These are phyloP conservation scores for Primulina eburnea DNA, from an alignment of 257 asterid genomes.

Conservation along the genomic window DNA sequence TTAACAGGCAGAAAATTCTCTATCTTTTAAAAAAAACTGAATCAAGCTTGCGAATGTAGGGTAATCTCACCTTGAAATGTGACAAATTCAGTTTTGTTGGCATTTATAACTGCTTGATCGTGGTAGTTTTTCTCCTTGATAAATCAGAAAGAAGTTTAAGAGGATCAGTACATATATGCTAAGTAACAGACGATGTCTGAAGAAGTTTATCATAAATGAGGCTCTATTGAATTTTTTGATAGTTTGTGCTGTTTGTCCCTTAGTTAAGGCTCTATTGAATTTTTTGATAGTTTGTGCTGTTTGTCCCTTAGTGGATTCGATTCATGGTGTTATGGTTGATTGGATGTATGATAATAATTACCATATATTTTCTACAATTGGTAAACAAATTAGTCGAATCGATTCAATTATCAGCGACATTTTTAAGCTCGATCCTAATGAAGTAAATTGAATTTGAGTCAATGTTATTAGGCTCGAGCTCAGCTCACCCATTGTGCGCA, in stretches of 20 bases:
- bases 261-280: background rate
- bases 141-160: constrained; percentile 7
- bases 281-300: background rate
- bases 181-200: too few species aligned
- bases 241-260: background rate
- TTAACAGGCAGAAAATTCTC: background rate
- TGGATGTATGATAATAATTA: background rate
- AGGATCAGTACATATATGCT: background rate
- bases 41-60: constrained; percentile 4
- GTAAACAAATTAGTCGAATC: too few species aligned
- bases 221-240: background rate
- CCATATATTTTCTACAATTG: too few species aligned
- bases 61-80: background rate
- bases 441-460: too few species aligned
- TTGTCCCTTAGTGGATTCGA: constrained; percentile 2
- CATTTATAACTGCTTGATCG: constrained; percentile 1
- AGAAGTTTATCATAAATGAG: background rate
- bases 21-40: background rate
- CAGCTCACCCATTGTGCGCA: too few species aligned
- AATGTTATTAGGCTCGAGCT: too few species aligned
- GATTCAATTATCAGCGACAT: too few species aligned
- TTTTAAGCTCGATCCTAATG: too few species aligned
- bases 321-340: background rate
- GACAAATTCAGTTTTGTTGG: background rate
- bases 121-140: background rate